A percentile compares a stretch with the other conserved stretches of the same genome.
Conservation (phyloP, 2,329 filamentous ascomycete species). For the Cercospora zeae-maydis region DNA sequence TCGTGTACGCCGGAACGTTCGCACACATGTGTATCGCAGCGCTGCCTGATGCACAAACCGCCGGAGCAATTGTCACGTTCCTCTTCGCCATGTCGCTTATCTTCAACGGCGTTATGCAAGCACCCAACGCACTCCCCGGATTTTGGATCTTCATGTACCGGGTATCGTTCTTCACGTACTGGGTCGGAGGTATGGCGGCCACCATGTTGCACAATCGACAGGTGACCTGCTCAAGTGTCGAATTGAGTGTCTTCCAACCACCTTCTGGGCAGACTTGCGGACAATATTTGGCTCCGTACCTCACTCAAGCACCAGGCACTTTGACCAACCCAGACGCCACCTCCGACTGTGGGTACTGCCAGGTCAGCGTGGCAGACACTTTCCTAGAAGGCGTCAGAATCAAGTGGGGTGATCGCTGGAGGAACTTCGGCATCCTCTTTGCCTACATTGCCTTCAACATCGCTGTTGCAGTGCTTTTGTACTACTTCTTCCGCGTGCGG, state of each 20-base stretch:
- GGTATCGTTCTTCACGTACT: constrained; percentile 64
- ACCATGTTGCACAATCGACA: constrained; percentile 44
- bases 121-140: constrained; percentile 56
- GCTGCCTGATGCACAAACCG: constrained; percentile 65
- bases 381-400: constrained; percentile 46
- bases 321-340: constrained; percentile 47
- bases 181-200: constrained; percentile 43
- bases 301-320: constrained; percentile 39
- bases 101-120: constrained; percentile 58
- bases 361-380: constrained; percentile 44
- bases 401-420: constrained; percentile 54
- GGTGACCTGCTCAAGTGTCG: constrained; percentile 47
- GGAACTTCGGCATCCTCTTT: constrained; percentile 69
- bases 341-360: constrained; percentile 50
- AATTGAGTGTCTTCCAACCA: constrained; percentile 44
- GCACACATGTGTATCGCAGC: constrained; percentile 70
- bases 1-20: constrained; percentile 70
- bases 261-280: constrained; percentile 43
- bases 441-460: constrained; percentile 64
- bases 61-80: constrained; percentile 55
- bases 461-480: constrained; percentile 54
- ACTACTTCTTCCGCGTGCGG: constrained; percentile 60
- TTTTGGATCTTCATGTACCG: constrained; percentile 81
- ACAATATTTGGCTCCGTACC: constrained; percentile 46
- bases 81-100: constrained; percentile 48